Conservation (phyloP, 805 yeast species). For the Hanseniaspora taiwanica region DNA sequence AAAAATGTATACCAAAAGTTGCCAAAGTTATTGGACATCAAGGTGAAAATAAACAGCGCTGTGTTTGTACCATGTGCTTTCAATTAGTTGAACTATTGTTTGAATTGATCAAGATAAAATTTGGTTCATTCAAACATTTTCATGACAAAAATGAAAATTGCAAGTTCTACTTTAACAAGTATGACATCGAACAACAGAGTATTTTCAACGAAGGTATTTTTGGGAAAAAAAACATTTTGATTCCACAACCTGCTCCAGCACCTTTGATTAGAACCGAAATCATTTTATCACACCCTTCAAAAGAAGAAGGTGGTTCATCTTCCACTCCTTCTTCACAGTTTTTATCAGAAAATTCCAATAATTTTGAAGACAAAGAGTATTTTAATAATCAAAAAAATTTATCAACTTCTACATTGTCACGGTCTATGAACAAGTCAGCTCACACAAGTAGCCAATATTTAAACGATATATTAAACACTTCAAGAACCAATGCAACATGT, state of each 20-base stretch:
- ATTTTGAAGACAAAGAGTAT: too few relatives aligned
- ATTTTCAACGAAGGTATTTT: conserved; percentile 3
- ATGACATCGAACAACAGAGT: conserved; percentile 5
- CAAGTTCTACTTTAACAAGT: conserved; percentile 6
- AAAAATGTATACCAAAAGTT: conserved; percentile 21
- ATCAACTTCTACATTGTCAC: not conserved
- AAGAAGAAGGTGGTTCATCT: too few relatives aligned
- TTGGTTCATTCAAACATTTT: conserved; percentile 6
- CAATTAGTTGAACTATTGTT: conserved; percentile 22
- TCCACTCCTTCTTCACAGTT: too few relatives aligned
- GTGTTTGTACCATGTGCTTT: conserved; percentile 22
- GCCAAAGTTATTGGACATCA: conserved; percentile 9
- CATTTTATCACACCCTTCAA: too few relatives aligned
- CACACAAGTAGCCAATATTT: not conserved
- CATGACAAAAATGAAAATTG: not conserved
- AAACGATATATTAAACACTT: not conserved
- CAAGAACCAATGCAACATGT: not conserved
- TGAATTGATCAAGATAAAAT: conserved; percentile 19
- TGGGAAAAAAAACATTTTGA: conserved; percentile 6
- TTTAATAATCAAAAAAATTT: not conserved
- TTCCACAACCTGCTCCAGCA: conserved; percentile 1
- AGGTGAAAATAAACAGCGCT: conserved; percentile 14
- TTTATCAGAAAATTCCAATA: too few relatives aligned
- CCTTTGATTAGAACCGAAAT: not conserved
- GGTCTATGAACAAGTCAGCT: not conserved